Base-by-base conservation (phyloP, 2,329 filamentous ascomycete genomes). In the Diaporthe sp. region DNA sequence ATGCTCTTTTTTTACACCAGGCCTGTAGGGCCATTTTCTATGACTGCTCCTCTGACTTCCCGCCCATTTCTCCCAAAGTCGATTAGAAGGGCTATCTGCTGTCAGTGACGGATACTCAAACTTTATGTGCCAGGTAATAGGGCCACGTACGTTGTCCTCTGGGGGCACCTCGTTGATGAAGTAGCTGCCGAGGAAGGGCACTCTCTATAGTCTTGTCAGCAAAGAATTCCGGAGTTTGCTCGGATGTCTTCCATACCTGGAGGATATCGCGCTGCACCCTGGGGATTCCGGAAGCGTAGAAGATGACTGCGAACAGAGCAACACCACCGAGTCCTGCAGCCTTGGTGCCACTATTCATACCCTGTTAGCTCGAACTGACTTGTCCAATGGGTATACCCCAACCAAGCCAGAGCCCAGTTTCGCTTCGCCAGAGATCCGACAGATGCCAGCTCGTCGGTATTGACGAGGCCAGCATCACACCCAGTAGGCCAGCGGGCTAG, bases 211-310 rank as follows among this genome's bases (percentile, higher is more conserved):
- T 45, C 35, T 19, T 67, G 76, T 85, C 35, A 84, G 79, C 72
- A 42, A 45, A 38, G 19, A 38, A 9, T 17, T 25, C n/a, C 17
- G 5, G 6, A 0, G 12, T 17, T 10, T 8, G 60, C 6, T 33
- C 19, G 5, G 10, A 19, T 7, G 40, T 5, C 4, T 17, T 25
- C 68, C 85, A 74, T 84, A 91, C 89, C 82, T 87, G 83, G 77
- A 93, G 87, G 77, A 93, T 85, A 79, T 93, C 91, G 64, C 81
- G 81, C 82, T 90, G 85, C 77, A 93, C 85, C 82, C 86, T 87
- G 77, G 91, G 91, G 66, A 93, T 88, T 78, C 91, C 91, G 54
- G 90, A 92, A 77, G 89, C 86, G 82, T 86, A 91, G 86, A 89
- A 90, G 79, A 92, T 86, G 77, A 91, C 84, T 77, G 85, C 89